phyloP scores from a whole-genome alignment of 2,329 filamentous ascomycete species.

The Phialophora macrospora region DNA sequence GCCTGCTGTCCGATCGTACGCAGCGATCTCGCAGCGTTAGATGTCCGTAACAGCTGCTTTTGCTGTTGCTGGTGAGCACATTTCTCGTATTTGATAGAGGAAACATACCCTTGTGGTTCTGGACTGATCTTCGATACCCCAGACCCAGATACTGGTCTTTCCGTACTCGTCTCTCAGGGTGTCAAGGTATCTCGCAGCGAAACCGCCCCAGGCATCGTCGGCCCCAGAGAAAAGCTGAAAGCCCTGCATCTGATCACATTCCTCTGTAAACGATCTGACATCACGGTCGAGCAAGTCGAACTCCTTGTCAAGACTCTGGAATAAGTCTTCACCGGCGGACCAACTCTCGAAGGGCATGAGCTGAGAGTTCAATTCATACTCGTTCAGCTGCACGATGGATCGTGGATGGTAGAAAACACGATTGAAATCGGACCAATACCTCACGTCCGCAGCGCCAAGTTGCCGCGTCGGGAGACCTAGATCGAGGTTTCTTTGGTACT shows the following conservation, averaged over 20 bases:
- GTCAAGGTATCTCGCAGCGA: slow-evolving; percentile 74
- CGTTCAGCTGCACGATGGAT: slow-evolving; percentile 83
- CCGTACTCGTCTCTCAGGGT: slow-evolving; percentile 86
- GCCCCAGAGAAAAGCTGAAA: slow-evolving; percentile 75
- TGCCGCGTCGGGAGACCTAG: slow-evolving; percentile 66
- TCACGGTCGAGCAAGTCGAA: slow-evolving; percentile 91
- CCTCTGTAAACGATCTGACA: slow-evolving; percentile 83
- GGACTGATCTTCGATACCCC: slow-evolving; percentile 73
- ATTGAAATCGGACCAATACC: slow-evolving; percentile 97
- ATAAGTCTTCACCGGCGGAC: slow-evolving; percentile 75
- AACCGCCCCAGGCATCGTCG: slow-evolving; percentile 83
- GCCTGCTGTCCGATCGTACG: slow-evolving; percentile 71
- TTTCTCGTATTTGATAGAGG: neutral
- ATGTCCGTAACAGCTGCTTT: slow-evolving; percentile 66
- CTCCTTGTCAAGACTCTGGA: slow-evolving; percentile 72
- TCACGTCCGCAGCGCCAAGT: slow-evolving; percentile 72
- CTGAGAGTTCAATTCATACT: slow-evolving; percentile 81
- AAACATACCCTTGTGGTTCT: slow-evolving; percentile 60
- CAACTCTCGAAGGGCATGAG: slow-evolving; percentile 83
- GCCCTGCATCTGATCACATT: slow-evolving; percentile 89
- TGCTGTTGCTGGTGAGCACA: slow-evolving; percentile 45
- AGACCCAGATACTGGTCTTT: slow-evolving; percentile 84
- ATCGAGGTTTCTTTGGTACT: slow-evolving; percentile 81
- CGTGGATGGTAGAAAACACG: slow-evolving; percentile 89
- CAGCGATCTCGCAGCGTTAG: slow-evolving; percentile 76